phyloP scores from a whole-genome alignment of 306 rosid species.

The Ceratonia siliqua region DNA sequence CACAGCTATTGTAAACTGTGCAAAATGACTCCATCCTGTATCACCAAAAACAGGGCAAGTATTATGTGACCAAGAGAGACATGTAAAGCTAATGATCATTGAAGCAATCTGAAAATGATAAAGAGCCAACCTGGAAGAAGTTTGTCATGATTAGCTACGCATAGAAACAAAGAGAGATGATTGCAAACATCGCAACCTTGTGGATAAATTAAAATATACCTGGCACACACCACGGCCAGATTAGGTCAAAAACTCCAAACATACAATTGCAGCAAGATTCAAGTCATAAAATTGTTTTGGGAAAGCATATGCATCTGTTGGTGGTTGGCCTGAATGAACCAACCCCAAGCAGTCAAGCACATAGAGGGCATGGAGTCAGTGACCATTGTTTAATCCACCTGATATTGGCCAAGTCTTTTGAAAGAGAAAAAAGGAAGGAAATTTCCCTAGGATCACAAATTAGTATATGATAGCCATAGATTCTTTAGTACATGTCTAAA shows the following conservation, averaged over 20 bases:
- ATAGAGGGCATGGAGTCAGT: slow-evolving; percentile 9
- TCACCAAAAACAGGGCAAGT: slow-evolving; percentile 22
- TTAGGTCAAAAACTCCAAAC: slow-evolving; percentile 30
- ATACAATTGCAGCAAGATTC: too few relatives aligned
- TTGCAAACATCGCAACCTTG: slow-evolving; percentile 97
- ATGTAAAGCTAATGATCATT: slow-evolving; percentile 20
- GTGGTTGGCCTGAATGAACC: slow-evolving; percentile 17
- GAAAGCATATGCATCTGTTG: too few relatives aligned
- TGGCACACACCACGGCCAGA: slow-evolving; percentile 43
- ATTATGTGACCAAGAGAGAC: not conserved
- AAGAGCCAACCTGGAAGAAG: slow-evolving; percentile 84
- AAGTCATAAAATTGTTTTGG: too few relatives aligned
- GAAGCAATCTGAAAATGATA: not conserved
- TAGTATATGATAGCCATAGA: slow-evolving; percentile 7
- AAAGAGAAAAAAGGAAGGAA: not conserved
- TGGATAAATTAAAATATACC: slow-evolving; percentile 95
- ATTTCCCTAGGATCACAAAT: slow-evolving; percentile 1
- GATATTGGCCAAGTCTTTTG: slow-evolving; percentile 21
- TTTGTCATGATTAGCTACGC: slow-evolving; percentile 95
- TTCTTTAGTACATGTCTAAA: slow-evolving; percentile 7
- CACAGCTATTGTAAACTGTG: slow-evolving; percentile 95
- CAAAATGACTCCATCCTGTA: slow-evolving; percentile 97
- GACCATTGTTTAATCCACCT: slow-evolving; percentile 16
- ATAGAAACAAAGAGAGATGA: slow-evolving; percentile 91
- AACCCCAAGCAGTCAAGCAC: too few relatives aligned